Percentiles rank a stretch among this genome's conserved stretches.
Conservation (phyloP, 495 filamentous ascomycete genomes). For the Aspergillus nanangensis region DNA sequence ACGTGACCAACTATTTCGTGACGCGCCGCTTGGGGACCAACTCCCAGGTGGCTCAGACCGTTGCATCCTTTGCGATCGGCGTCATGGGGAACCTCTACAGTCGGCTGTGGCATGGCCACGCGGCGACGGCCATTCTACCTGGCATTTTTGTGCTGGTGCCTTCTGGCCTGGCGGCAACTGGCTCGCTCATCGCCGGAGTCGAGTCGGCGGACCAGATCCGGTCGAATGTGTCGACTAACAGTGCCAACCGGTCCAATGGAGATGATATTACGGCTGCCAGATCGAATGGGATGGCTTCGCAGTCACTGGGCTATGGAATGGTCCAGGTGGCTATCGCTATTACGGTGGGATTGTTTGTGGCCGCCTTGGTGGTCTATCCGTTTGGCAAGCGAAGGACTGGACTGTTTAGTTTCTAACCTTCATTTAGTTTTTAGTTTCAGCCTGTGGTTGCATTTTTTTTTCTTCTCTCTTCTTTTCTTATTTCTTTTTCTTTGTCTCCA, state of each 20-base stretch:
- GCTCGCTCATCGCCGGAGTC: slow-evolving; percentile 72
- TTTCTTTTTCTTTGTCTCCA: too few species aligned
- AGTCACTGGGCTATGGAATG: slow-evolving; percentile 33
- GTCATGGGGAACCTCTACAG: slow-evolving; percentile 82
- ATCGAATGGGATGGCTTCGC: slow-evolving; percentile 20
- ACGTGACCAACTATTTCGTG: slow-evolving; percentile 77
- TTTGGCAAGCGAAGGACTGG: slow-evolving; percentile 82
- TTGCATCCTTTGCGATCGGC: slow-evolving; percentile 79
- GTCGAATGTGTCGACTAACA: slow-evolving; percentile 37
- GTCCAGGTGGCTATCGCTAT: slow-evolving; percentile 91
- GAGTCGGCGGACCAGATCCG: slow-evolving; percentile 70
- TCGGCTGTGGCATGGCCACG: slow-evolving; percentile 71
- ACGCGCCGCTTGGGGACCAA: slow-evolving; percentile 65
- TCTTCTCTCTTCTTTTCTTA: too few species aligned
- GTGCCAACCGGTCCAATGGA: neutral
- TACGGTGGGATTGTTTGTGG: slow-evolving; percentile 81
- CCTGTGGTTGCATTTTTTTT: too few species aligned
- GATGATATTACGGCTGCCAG: slow-evolving; percentile 3
- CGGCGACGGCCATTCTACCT: slow-evolving; percentile 78
- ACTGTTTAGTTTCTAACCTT: slow-evolving; percentile 78
- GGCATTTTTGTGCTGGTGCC: slow-evolving; percentile 92
- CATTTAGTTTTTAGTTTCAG: too few species aligned
- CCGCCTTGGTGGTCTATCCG: slow-evolving; percentile 84
- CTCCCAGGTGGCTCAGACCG: slow-evolving; percentile 73
- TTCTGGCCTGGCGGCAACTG: slow-evolving; percentile 73